These are phyloP conservation scores for Monosporascus sp. DNA, from an alignment of 2,329 filamentous ascomycete species.

Conservation along the genomic window DNA sequence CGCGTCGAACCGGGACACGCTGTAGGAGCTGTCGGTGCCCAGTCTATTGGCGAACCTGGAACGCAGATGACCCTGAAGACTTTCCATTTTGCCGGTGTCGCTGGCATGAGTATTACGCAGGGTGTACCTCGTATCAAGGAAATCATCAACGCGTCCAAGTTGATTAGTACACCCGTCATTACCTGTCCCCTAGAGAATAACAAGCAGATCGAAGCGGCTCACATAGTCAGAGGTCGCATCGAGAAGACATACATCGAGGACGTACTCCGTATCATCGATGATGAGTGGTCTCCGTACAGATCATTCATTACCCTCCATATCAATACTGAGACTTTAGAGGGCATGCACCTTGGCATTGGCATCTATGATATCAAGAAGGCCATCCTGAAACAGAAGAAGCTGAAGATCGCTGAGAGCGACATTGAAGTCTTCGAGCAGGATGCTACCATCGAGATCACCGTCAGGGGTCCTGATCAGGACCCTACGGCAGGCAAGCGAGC, in stretches of 20 bases:
- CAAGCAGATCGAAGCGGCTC: constrained; percentile 71
- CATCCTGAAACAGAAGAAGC: constrained; percentile 76
- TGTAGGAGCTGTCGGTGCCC: constrained; percentile 91
- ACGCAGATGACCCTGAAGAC: constrained; percentile 99
- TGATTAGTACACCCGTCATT: constrained; percentile 92
- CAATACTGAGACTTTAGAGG: constrained; percentile 71
- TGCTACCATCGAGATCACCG: constrained; percentile 67
- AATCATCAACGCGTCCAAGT: constrained; percentile 97
- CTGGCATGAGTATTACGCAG: constrained; percentile 98
- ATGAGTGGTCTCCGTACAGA: constrained; percentile 75
- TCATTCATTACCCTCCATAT: constrained; percentile 78
- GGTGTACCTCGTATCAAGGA: constrained; percentile 99
- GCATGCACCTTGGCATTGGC: constrained; percentile 76
- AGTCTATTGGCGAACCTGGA: constrained; percentile 96
- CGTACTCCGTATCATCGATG: constrained; percentile 74
- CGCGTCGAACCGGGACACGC: constrained; percentile 93
- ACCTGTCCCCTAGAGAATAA: constrained; percentile 78
- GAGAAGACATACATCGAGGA: constrained; percentile 92
- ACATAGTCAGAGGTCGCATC: constrained; percentile 86
- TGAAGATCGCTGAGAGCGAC: constrained; percentile 67
- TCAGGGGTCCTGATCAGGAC: constrained; percentile 54
- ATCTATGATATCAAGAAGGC: constrained; percentile 68
- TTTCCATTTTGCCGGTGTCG: constrained; percentile 99
- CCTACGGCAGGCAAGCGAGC: constrained; percentile 39
- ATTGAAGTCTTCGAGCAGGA: constrained; percentile 51